A percentile compares a stretch with the other conserved stretches of the same genome.
phyloP scores from a whole-genome alignment of 768 basidiomycete genomes.

The Mycena latifolia region DNA sequence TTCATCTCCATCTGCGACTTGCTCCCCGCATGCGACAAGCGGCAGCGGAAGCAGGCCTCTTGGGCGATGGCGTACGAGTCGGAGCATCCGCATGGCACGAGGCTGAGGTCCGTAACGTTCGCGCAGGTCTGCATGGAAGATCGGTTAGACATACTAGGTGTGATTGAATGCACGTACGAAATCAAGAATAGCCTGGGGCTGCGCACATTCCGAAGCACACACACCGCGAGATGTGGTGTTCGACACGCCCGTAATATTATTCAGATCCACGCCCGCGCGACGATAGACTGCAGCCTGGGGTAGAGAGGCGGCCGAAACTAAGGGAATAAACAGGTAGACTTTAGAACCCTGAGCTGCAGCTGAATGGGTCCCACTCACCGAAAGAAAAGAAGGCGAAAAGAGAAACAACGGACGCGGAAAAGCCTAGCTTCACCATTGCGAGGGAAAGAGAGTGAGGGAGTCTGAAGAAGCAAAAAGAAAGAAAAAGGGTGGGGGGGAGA shows the following conservation, averaged over 20 bases:
- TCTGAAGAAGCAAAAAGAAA: background rate
- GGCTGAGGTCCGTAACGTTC: background rate
- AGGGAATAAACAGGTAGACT: background rate
- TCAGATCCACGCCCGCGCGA: background rate
- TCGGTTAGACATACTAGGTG: background rate
- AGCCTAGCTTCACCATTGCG: conserved; percentile 25
- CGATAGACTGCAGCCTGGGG: background rate
- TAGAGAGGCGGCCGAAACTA: conserved; percentile 9
- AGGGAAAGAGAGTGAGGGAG: background rate
- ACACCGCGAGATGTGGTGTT: background rate
- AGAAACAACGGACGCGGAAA: background rate
- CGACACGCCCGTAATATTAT: background rate
- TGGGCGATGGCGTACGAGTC: background rate
- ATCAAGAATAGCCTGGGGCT: background rate
- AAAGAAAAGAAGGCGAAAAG: background rate
- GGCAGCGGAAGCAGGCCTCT: conserved; percentile 12
- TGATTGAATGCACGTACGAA: conserved; percentile 2
- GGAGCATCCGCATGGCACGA: conserved; percentile 19
- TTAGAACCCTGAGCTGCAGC: background rate
- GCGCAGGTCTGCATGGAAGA: background rate
- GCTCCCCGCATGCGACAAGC: background rate
- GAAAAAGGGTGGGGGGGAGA: background rate
- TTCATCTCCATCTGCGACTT: background rate
- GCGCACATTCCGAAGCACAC: background rate
- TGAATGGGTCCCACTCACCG: background rate